phyloP scores from a whole-genome alignment of 768 basidiomycete genomes.

The Psilocybe tampanensis region DNA sequence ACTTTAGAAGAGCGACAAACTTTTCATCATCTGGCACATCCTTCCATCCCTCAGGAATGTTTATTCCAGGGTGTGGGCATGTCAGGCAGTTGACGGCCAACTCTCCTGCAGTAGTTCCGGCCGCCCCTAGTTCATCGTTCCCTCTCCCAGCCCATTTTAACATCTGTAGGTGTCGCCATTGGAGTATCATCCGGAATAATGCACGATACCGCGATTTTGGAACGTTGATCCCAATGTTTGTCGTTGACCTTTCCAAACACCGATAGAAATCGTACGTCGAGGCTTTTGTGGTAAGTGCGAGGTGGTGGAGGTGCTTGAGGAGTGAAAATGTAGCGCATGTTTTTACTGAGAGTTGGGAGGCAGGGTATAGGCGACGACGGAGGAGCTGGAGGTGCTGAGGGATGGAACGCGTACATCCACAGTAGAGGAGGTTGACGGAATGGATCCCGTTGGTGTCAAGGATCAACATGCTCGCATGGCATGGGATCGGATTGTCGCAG shows the following conservation, averaged over 20 bases:
- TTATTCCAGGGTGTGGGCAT: constrained; percentile 24
- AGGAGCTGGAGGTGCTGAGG: constrained; percentile 12
- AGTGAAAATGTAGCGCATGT: constrained; percentile 20
- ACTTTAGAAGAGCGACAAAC: background rate
- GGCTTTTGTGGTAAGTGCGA: constrained; percentile 18
- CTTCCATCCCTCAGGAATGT: constrained; percentile 20
- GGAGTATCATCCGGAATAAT: background rate
- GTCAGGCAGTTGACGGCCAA: constrained; percentile 25
- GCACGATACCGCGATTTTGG: background rate
- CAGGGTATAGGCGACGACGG: constrained; percentile 18
- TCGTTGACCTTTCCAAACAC: background rate
- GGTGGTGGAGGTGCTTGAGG: constrained; percentile 12
- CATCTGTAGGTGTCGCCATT: constrained; percentile 24
- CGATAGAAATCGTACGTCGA: constrained; percentile 9
- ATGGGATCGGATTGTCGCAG: background rate
- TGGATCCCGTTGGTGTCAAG: constrained; percentile 23
- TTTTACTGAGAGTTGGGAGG: constrained; percentile 17
- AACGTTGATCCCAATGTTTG: background rate
- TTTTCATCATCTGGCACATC: background rate
- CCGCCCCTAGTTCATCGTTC: constrained; percentile 7
- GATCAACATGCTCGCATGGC: constrained; percentile 4
- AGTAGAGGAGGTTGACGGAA: constrained; percentile 15
- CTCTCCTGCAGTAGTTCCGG: constrained; percentile 12
- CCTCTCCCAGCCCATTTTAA: constrained; percentile 25
- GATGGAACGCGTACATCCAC: constrained; percentile 12